A percentile compares a stretch with the other conserved stretches of the same genome.
These are phyloP conservation scores for Backusella psychrophila DNA, from an alignment of 192 early-diverging fungal genomes.

Conservation along the genomic window DNA sequence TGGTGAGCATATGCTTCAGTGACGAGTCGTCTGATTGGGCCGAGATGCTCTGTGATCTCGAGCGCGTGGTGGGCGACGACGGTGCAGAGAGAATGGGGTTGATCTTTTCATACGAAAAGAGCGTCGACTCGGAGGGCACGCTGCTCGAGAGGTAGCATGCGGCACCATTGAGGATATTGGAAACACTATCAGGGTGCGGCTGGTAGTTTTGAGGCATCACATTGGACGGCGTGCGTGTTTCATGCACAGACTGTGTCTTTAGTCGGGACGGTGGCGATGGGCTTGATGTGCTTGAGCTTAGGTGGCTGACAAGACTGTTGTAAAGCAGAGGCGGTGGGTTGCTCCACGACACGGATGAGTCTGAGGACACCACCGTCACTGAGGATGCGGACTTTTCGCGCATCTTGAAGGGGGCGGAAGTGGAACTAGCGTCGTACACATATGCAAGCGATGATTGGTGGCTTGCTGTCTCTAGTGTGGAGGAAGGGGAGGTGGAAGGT, in stretches of 20 bases:
- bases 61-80: conserved; percentile 12
- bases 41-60: conserved; percentile 10
- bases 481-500: not conserved
- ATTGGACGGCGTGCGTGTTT: not conserved
- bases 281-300: conserved; percentile 4
- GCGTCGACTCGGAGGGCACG: not conserved
- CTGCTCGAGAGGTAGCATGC: conserved; percentile 7
- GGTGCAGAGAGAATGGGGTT: not conserved
- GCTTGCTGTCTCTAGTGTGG: not conserved
- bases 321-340: conserved; percentile 17
- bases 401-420: conserved; percentile 23
- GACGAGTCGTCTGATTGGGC: conserved; percentile 4
- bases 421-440: conserved; percentile 15
- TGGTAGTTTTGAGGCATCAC: not conserved
- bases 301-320: not conserved
- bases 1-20: conserved; percentile 9
- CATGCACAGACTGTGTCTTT: not conserved
- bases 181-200: not conserved
- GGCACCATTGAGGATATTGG: not conserved
- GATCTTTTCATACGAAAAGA: not conserved
- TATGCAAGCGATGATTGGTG: conserved; percentile 15
- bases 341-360: conserved; percentile 25
- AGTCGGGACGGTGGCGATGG: not conserved
- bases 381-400: conserved; percentile 4
- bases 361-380: conserved; percentile 9